Base-by-base conservation (phyloP, 2,329 filamentous ascomycete genomes). In the Fusarium newnesense region DNA sequence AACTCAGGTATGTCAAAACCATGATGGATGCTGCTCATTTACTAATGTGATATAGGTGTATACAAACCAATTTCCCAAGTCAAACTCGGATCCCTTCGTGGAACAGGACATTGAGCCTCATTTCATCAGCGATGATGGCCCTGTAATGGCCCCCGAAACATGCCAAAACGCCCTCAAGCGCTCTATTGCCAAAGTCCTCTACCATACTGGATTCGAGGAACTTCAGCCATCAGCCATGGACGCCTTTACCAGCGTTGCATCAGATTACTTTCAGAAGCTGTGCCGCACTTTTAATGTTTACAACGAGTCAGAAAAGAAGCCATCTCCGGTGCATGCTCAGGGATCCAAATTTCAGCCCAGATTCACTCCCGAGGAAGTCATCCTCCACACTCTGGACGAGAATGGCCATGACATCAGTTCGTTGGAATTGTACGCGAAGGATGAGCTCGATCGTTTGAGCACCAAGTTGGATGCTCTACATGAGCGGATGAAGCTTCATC, bases 11-110 rank as follows among this genome's bases (percentile, higher is more conserved):
- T 80, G 85, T 37, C 34, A 21, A 19, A 34, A 30, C n/a, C 30
- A 34, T 32, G 16, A 24, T 46, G 16, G 19, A 37, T 34, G 9
- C 34, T 39, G 44, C 28, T 62, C 39, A 28, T 57, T 26, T 54
- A 43, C 61, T 79, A 10, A 79, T 52, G 11, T 36, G 46, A 16
- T 28, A 21, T 39, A 96, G 93, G 93, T 97, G 80, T 99, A 99
- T 80, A 93, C 95, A 79, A 99, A 99, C 79, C 96, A 99, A 81
- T 99, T 99, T 78, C 95, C 96, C 73, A 98, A 97, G 83, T 97
- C 97, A 79, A 94, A 97, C 71, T 93, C 93, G 2, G 92, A 96
- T 79, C 94, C 94, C 1, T 98, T 99, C 72, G 84, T 92, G 24
- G 96, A 99, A 83, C 88, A 90, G 46, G 96, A 98, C 79, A 91